A percentile compares a stretch with the other conserved stretches of the same genome.
Evolutionary conservation across 495 filamentous ascomycete genomes (phyloP).

Genomic region (Talaromyces liani): DNA sequence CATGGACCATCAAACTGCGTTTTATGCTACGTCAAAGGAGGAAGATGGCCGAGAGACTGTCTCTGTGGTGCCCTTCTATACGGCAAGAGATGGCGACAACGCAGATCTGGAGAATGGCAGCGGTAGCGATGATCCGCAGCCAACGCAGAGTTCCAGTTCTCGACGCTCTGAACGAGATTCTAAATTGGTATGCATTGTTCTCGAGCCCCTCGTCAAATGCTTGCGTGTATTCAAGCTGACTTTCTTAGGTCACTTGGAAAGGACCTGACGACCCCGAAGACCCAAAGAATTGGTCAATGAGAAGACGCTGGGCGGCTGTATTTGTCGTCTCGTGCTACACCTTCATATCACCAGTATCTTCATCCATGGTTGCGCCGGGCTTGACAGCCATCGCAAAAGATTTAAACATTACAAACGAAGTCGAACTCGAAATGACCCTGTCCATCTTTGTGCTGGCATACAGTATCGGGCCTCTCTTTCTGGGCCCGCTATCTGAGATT

Average conservation of each 20-base stretch:
- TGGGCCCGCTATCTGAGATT: slow-evolving; percentile 68
- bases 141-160: neutral
- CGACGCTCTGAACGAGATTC: slow-evolving; percentile 7
- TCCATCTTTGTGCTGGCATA: slow-evolving; percentile 74
- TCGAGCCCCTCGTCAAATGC: neutral
- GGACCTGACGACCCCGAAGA: slow-evolving; percentile 50
- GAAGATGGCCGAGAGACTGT: neutral
- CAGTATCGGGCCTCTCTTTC: slow-evolving; percentile 58
- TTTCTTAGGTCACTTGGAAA: slow-evolving; percentile 42
- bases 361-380: slow-evolving; percentile 67
- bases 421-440: slow-evolving; percentile 52
- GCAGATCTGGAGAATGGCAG: slow-evolving; percentile 6
- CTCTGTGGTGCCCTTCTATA: neutral
- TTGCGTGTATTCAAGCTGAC: neutral
- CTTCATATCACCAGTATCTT: slow-evolving; percentile 65
- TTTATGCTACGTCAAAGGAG: neutral
- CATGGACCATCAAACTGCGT: slow-evolving; percentile 1
- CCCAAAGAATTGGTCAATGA: slow-evolving; percentile 50
- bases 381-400: slow-evolving; percentile 48
- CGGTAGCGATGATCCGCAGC: neutral
- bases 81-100: neutral
- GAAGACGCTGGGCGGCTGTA: slow-evolving; percentile 57
- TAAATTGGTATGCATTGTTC: neutral
- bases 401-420: slow-evolving; percentile 48
- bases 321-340: slow-evolving; percentile 54